These are phyloP conservation scores for Zychaea mexicana DNA, from an alignment of 371 early-diverging fungal species.

Conservation along the genomic window DNA sequence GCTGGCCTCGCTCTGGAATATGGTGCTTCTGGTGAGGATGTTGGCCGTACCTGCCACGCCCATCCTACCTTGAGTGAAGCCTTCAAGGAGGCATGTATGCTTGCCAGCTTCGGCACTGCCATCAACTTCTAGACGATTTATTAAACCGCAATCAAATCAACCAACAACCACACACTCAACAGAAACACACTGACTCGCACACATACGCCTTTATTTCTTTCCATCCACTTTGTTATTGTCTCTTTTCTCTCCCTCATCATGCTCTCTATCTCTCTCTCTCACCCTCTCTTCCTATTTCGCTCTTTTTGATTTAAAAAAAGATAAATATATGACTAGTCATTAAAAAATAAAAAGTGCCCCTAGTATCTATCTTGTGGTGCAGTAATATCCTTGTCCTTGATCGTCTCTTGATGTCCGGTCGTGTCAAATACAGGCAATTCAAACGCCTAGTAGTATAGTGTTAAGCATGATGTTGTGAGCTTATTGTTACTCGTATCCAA, in stretches of 20 bases:
- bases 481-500: too few species aligned
- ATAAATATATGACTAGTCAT: neutral
- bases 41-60: constrained; percentile 97
- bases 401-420: constrained; percentile 10
- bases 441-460: constrained; percentile 13
- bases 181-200: neutral
- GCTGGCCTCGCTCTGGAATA: constrained; percentile 97
- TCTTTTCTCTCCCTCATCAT: neutral
- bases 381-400: constrained; percentile 7
- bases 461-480: neutral
- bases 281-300: neutral
- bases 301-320: neutral
- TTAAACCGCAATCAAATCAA: neutral
- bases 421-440: constrained; percentile 20
- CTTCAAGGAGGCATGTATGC: constrained; percentile 95
- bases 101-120: constrained; percentile 78
- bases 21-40: constrained; percentile 94
- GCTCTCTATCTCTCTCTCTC: neutral
- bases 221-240: neutral
- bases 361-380: neutral
- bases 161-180: neutral
- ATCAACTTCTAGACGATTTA: constrained; percentile 61
- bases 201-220: neutral
- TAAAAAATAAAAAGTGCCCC: neutral
- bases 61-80: constrained; percentile 98